Conservation (phyloP, 2,329 filamentous ascomycete genomes). For the Venturiaceae sp. region DNA sequence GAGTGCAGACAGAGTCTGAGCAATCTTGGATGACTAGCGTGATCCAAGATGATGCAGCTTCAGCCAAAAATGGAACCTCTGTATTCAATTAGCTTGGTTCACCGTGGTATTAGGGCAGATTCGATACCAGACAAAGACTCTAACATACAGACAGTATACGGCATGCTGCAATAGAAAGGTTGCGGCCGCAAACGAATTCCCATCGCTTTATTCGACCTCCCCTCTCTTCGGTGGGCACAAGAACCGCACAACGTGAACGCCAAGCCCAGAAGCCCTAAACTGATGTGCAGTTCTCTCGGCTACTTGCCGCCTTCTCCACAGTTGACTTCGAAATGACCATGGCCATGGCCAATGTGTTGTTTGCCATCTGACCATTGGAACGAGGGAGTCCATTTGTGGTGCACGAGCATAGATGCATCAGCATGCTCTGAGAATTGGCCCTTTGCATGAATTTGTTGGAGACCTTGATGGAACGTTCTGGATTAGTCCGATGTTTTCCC, state of each 20-base stretch:
- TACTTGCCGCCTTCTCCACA: not conserved
- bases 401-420: not conserved
- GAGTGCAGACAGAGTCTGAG: not conserved
- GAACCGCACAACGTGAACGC: no score
- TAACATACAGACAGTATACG: no score
- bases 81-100: not conserved
- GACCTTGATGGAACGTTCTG: not conserved
- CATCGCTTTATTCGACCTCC: no score
- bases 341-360: not conserved
- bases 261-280: no score
- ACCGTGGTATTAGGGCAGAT: not conserved
- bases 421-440: not conserved
- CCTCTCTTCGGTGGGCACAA: no score
- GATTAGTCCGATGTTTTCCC: not conserved
- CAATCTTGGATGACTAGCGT: not conserved
- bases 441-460: not conserved
- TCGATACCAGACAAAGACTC: no score
- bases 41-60: not conserved
- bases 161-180: no score
- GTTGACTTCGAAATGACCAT: no score
- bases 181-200: no score
- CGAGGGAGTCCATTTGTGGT: not conserved
- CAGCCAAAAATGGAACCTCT: not conserved
- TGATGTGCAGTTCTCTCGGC: not conserved
- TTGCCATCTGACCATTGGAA: not conserved